Conservation (phyloP, 2,329 filamentous ascomycete genomes). For the Cladosporium sp. region DNA sequence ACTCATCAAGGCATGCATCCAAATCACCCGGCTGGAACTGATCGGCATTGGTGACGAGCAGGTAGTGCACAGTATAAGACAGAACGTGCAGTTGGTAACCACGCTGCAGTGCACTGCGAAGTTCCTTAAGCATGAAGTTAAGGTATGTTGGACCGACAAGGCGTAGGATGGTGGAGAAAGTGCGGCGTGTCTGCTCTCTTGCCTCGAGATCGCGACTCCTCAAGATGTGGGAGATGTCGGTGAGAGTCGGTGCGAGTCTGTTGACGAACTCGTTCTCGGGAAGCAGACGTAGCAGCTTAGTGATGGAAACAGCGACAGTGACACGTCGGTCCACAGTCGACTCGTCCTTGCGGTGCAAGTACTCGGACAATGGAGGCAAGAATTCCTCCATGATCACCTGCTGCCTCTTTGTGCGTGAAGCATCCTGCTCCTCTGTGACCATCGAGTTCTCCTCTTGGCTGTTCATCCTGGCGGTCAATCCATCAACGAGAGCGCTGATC, state of each 20-base stretch:
- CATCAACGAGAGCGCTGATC: constrained; percentile 77
- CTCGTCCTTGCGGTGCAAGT: constrained; percentile 93
- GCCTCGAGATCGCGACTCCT: constrained; percentile 86
- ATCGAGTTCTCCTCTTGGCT: constrained; percentile 43
- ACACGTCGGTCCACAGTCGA: constrained; percentile 90
- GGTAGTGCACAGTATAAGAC: constrained; percentile 91
- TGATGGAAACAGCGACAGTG: constrained; percentile 82
- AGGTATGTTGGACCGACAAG: constrained; percentile 81
- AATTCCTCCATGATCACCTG: constrained; percentile 65
- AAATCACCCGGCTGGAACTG: constrained; percentile 77
- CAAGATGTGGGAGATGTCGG: constrained; percentile 90
- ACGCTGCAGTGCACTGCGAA: constrained; percentile 76
- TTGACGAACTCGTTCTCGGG: constrained; percentile 71
- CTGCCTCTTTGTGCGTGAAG: constrained; percentile 21
- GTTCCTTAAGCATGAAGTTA: constrained; percentile 88
- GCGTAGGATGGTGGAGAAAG: constrained; percentile 77
- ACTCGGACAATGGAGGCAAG: constrained; percentile 75
- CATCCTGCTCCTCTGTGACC: constrained; percentile 13
- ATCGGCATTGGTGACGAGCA: constrained; percentile 74
- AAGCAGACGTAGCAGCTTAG: constrained; percentile 82
- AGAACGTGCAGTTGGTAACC: constrained; percentile 95
- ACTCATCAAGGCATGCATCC: constrained; percentile 78
- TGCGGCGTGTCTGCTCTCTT: constrained; percentile 86
- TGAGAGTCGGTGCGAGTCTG: constrained; percentile 77
- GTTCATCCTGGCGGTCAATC: constrained; percentile 49